phyloP scores from a whole-genome alignment of 768 basidiomycete species.

The Leucogyrophana mollusca region DNA sequence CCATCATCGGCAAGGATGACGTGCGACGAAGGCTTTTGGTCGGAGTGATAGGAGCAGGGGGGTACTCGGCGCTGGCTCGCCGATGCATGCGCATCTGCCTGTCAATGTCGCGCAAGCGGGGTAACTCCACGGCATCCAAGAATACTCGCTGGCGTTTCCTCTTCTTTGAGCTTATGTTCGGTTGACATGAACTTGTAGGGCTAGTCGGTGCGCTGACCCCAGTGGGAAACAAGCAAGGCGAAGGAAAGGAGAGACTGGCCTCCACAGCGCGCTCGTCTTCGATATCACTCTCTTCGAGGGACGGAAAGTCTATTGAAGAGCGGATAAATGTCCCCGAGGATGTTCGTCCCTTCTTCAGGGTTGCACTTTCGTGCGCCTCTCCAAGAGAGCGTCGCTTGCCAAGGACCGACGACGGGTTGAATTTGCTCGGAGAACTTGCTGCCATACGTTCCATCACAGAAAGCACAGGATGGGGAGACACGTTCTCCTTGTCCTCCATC shows the following conservation, averaged over 20 bases:
- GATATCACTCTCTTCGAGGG: slow-evolving; percentile 14
- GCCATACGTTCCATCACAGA: slow-evolving; percentile 49
- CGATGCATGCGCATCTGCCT: slow-evolving; percentile 17
- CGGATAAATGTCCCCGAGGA: slow-evolving; percentile 22
- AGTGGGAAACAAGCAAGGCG: neutral
- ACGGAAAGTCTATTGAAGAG: slow-evolving; percentile 30
- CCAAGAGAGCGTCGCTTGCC: slow-evolving; percentile 47
- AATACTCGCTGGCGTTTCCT: slow-evolving; percentile 50
- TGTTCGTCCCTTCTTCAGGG: slow-evolving; percentile 24
- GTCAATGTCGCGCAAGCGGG: slow-evolving; percentile 31
- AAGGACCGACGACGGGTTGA: slow-evolving; percentile 21
- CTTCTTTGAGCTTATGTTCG: slow-evolving; percentile 11
- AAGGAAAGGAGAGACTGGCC: slow-evolving; percentile 19
- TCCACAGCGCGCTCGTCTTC: slow-evolving; percentile 30
- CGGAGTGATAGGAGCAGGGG: slow-evolving; percentile 5
- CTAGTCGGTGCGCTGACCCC: slow-evolving; percentile 6
- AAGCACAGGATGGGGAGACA: slow-evolving; percentile 37
- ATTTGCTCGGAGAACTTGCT: slow-evolving; percentile 31
- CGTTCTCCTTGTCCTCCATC: slow-evolving; percentile 59
- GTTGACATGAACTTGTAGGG: neutral
- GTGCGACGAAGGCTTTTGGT: slow-evolving; percentile 21
- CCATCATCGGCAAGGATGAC: slow-evolving; percentile 20
- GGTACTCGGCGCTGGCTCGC: slow-evolving; percentile 16
- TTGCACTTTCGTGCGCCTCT: slow-evolving; percentile 29
- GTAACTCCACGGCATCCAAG: slow-evolving; percentile 54